Percentiles rank a stretch among this genome's conserved stretches.
These are phyloP conservation scores for Metarhizium guizhouense DNA, from an alignment of 2,329 filamentous ascomycete genomes.

Conservation along the genomic window DNA sequence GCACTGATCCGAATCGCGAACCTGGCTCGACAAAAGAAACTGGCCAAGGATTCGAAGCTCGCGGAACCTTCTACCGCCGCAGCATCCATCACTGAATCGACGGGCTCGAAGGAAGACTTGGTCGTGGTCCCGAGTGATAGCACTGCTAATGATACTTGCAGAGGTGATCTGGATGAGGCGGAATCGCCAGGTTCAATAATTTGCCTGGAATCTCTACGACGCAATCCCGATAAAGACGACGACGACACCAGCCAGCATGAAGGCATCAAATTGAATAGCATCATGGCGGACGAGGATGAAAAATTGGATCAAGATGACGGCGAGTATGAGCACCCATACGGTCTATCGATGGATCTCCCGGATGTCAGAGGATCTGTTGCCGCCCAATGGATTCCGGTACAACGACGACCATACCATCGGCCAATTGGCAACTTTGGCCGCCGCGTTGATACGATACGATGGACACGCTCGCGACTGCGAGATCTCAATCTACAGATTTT, in stretches of 20 bases:
- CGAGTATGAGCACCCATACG: conserved; percentile 28
- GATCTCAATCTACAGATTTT: conserved; percentile 30
- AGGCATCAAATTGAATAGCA: not conserved
- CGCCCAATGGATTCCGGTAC: conserved; percentile 62
- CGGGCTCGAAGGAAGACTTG: conserved; percentile 5
- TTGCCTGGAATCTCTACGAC: not conserved
- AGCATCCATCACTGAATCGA: not conserved
- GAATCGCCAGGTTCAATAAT: conserved; percentile 5
- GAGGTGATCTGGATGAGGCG: conserved; percentile 3
- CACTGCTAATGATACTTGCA: not conserved
- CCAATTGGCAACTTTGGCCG: conserved; percentile 63
- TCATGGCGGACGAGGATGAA: conserved; percentile 2
- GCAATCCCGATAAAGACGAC: not conserved
- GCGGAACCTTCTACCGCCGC: not conserved
- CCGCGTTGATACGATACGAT: conserved; percentile 92
- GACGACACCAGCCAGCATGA: not conserved
- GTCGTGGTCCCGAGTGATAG: conserved; percentile 2
- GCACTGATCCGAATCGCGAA: conserved; percentile 76
- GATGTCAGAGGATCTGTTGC: conserved; percentile 46
- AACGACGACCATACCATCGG: conserved; percentile 67
- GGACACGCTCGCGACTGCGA: conserved; percentile 53
- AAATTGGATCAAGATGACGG: conserved; percentile 16
- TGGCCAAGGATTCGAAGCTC: conserved; percentile 1
- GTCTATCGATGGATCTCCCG: conserved; percentile 23
- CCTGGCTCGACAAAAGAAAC: conserved; percentile 49